These are phyloP conservation scores for Phytophthora foliorum DNA, from an alignment of 352 stramenopile genomes.

Conservation along the genomic window DNA sequence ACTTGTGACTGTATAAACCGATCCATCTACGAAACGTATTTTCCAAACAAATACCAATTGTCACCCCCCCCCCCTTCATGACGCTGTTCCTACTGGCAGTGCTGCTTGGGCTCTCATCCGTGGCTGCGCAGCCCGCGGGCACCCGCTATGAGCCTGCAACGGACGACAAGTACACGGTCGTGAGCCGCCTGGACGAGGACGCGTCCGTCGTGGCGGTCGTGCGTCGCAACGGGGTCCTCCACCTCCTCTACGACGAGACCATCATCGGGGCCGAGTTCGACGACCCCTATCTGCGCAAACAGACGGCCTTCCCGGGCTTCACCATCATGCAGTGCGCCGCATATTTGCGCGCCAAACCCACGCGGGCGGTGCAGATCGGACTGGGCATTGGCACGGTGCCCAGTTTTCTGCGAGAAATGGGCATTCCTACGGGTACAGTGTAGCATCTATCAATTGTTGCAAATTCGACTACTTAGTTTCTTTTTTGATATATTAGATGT, in stretches of 20 bases:
- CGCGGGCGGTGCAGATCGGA: constrained; percentile 66
- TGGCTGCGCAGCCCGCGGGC: constrained; percentile 6
- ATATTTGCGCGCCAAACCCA: constrained; percentile 60
- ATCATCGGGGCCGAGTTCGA: constrained; percentile 87
- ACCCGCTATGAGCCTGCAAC: constrained; percentile 10
- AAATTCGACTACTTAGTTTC: background rate
- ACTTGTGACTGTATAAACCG: no score
- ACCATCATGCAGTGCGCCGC: constrained; percentile 82
- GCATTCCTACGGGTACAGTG: constrained; percentile 74
- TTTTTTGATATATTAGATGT: constrained; percentile 50
- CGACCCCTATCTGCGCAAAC: constrained; percentile 60
- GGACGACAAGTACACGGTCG: constrained; percentile 33
- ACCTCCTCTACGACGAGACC: constrained; percentile 78
- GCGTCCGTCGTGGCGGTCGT: constrained; percentile 70
- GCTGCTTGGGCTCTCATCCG: constrained; percentile 16
- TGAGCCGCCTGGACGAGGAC: constrained; percentile 47
- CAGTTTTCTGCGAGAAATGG: constrained; percentile 66
- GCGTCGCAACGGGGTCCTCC: constrained; percentile 59
- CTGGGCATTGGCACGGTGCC: constrained; percentile 79
- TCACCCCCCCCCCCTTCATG: constrained; percentile 8
- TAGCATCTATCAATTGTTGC: no score
- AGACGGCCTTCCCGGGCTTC: constrained; percentile 82
- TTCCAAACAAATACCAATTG: background rate
- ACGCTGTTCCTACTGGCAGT: constrained; percentile 10
- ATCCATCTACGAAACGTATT: no score